These are phyloP conservation scores for Pleurotus cornucopiae DNA, from an alignment of 768 basidiomycete genomes.

Conservation along the genomic window DNA sequence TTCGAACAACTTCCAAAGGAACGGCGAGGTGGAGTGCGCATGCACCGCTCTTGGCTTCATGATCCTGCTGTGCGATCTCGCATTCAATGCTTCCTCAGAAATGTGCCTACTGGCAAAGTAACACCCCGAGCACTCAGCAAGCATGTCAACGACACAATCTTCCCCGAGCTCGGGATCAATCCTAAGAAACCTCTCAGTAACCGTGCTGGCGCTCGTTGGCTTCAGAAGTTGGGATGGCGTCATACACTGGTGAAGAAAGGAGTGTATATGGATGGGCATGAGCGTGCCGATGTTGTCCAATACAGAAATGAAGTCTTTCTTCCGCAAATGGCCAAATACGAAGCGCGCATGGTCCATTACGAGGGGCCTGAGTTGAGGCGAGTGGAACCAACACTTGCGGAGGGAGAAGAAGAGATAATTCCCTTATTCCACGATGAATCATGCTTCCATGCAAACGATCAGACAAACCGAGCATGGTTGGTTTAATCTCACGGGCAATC, in stretches of 20 bases:
- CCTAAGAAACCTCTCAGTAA: slow-evolving; percentile 19
- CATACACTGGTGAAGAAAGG: slow-evolving; percentile 25
- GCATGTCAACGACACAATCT: slow-evolving; percentile 23
- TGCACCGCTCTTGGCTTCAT: slow-evolving; percentile 13
- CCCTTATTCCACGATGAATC: slow-evolving; percentile 26
- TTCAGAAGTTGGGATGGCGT: slow-evolving; percentile 28
- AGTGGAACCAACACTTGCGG: slow-evolving; percentile 16
- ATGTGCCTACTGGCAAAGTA: slow-evolving; percentile 21
- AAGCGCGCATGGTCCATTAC: slow-evolving; percentile 17
- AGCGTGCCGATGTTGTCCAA: slow-evolving; percentile 28
- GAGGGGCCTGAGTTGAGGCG: slow-evolving; percentile 16
- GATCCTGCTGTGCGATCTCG: slow-evolving; percentile 18
- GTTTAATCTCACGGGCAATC: background rate
- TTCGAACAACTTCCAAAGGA: slow-evolving; percentile 24
- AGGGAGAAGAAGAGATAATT: slow-evolving; percentile 21
- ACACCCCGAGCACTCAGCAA: slow-evolving; percentile 20
- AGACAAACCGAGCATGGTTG: background rate
- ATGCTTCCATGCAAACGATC: slow-evolving; percentile 25
- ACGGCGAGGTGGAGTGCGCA: slow-evolving; percentile 17
- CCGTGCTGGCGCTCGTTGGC: slow-evolving; percentile 33
- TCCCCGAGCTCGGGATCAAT: slow-evolving; percentile 25
- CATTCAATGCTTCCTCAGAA: slow-evolving; percentile 17
- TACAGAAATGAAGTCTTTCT: slow-evolving; percentile 26
- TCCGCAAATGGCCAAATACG: slow-evolving; percentile 20
- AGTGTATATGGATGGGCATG: slow-evolving; percentile 33